Conservation (phyloP, 2,329 filamentous ascomycete species). For the Talaromyces sp. region DNA sequence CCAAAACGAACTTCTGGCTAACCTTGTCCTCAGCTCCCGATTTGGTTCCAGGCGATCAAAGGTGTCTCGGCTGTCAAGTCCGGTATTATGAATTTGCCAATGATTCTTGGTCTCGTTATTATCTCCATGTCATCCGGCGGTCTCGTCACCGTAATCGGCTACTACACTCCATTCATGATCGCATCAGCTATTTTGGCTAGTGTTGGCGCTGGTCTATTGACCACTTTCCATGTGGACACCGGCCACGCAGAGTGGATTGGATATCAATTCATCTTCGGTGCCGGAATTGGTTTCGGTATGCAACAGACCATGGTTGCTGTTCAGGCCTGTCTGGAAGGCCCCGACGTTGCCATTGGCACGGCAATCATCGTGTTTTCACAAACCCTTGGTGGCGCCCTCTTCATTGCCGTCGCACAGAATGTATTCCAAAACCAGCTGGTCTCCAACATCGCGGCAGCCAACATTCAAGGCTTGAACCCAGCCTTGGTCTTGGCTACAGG, state of each 20-base stretch:
- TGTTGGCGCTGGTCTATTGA: constrained; percentile 26
- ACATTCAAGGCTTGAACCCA: constrained; percentile 18
- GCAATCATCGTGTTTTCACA: constrained; percentile 33
- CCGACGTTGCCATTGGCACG: constrained; percentile 30
- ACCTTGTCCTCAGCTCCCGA: constrained; percentile 15
- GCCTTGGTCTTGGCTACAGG: constrained; percentile 18
- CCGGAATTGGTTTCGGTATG: constrained; percentile 24
- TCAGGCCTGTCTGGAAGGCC: constrained; percentile 26
- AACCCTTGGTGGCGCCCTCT: constrained; percentile 33
- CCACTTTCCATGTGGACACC: constrained; percentile 25
- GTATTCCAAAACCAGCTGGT: constrained; percentile 32
- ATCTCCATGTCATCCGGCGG: constrained; percentile 23
- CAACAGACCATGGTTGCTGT: constrained; percentile 32
- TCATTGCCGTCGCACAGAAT: constrained; percentile 33
- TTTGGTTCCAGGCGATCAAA: constrained; percentile 35
- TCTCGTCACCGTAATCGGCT: constrained; percentile 21
- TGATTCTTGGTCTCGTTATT: constrained; percentile 30
- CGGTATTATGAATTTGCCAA: constrained; percentile 39
- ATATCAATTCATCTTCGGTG: constrained; percentile 20
- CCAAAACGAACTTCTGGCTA: neutral
- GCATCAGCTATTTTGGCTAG: constrained; percentile 20
- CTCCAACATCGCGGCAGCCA: constrained; percentile 17
- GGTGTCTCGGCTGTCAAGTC: constrained; percentile 27
- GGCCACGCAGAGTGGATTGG: constrained; percentile 19
- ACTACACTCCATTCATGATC: constrained; percentile 23